Percentiles rank a stretch among this genome's conserved stretches.
Conservation (phyloP, 2,329 filamentous ascomycete species). For the Venturia nashicola region DNA sequence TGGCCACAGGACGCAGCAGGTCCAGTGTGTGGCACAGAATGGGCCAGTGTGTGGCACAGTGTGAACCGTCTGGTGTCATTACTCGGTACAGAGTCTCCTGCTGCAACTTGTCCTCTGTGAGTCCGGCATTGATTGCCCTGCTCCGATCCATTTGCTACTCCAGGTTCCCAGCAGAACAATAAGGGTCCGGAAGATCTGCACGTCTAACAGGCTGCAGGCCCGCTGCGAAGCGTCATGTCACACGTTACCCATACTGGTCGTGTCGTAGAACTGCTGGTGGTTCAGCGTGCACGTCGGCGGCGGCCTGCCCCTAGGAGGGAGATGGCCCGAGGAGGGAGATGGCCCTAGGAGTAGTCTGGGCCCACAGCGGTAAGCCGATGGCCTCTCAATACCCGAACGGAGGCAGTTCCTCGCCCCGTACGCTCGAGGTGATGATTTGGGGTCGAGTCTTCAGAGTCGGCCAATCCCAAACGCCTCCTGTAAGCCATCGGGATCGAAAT, state of each 20-base stretch:
- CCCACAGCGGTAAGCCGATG: not conserved
- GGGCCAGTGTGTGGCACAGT: too few species aligned
- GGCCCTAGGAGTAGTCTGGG: not conserved
- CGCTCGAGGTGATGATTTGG: conserved; percentile 1
- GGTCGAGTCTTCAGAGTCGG: not conserved
- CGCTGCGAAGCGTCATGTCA: not conserved
- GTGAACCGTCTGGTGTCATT: too few species aligned
- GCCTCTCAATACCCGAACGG: not conserved
- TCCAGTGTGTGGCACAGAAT: too few species aligned
- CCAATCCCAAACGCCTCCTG: not conserved
- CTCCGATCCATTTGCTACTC: not conserved
- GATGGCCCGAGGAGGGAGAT: not conserved
- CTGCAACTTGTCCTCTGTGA: not conserved
- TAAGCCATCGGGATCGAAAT: conserved; percentile 1
- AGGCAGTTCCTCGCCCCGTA: not conserved
- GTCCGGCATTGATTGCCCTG: not conserved
- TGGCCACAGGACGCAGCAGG: not conserved
- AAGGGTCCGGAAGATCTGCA: not conserved
- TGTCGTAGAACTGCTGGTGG: not conserved
- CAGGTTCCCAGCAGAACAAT: too few species aligned
- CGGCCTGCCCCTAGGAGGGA: not conserved
- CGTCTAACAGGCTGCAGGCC: not conserved
- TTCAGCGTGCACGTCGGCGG: not conserved
- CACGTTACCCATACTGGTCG: too few species aligned
- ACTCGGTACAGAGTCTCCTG: not conserved